phyloP scores from a whole-genome alignment of 2,329 filamentous ascomycete genomes.

The Aspergillus sp. region DNA sequence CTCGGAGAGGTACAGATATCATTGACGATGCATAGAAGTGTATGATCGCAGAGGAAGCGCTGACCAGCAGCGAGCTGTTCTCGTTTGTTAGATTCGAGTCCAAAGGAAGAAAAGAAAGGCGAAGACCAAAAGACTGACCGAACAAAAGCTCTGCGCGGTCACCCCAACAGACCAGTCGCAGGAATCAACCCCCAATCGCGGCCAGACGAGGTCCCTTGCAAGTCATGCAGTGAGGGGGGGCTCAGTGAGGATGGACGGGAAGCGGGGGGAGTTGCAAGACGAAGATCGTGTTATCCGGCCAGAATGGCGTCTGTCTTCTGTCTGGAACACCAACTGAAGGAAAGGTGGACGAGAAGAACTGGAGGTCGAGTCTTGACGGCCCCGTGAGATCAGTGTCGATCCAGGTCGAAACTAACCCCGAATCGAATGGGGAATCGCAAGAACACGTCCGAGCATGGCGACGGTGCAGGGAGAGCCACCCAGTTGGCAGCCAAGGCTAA shows the following conservation, averaged over 20 bases:
- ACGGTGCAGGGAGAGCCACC: not conserved
- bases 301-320: constrained; percentile 1
- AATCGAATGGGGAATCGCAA: constrained; percentile 6
- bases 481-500: not conserved
- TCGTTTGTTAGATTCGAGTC: too few relatives aligned
- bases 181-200: constrained; percentile 1
- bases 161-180: not conserved
- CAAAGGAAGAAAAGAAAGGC: too few relatives aligned
- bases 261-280: constrained; percentile 1
- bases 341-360: not conserved
- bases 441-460: constrained; percentile 7
- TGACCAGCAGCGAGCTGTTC: constrained; percentile 4
- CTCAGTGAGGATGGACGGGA: constrained; percentile 5
- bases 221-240: constrained; percentile 6
- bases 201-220: constrained; percentile 1
- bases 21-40: not conserved
- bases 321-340: too few relatives aligned
- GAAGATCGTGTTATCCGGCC: constrained; percentile 1
- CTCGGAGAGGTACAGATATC: not conserved
- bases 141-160: too few relatives aligned
- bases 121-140: not conserved
- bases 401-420: constrained; percentile 8
- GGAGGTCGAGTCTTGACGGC: not conserved
- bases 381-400: constrained; percentile 14
- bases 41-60: not conserved